phyloP scores from a whole-genome alignment of 2,329 filamentous ascomycete species.

The Hypoxylon sp. region DNA sequence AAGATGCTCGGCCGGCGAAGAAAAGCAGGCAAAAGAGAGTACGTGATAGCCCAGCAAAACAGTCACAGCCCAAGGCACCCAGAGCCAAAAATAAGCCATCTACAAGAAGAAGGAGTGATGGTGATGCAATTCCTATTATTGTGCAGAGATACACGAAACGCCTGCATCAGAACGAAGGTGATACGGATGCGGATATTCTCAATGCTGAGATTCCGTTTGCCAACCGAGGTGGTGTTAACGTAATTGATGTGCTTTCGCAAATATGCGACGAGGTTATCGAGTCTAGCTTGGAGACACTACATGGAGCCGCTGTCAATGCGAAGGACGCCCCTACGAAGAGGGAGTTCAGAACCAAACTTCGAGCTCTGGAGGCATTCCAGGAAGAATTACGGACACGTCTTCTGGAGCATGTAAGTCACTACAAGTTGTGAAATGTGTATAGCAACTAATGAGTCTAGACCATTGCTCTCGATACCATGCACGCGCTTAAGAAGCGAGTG shows the following conservation, averaged over 20 bases:
- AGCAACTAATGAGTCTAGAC: conserved; percentile 55
- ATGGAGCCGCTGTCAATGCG: conserved; percentile 58
- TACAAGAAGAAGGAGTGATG: conserved; percentile 45
- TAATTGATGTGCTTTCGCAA: conserved; percentile 71
- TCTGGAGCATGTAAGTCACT: conserved; percentile 68
- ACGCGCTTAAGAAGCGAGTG: conserved; percentile 69
- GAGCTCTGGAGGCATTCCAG: conserved; percentile 69
- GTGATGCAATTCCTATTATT: conserved; percentile 64
- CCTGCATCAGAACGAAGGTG: conserved; percentile 56
- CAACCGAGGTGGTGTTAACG: conserved; percentile 68
- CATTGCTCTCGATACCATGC: conserved; percentile 70
- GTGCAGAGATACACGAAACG: conserved; percentile 71
- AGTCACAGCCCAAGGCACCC: conserved; percentile 54
- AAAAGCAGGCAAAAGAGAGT: conserved; percentile 52
- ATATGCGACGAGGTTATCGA: conserved; percentile 71
- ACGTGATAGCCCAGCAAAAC: conserved; percentile 58
- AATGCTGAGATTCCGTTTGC: conserved; percentile 66
- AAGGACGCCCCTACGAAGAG: conserved; percentile 62
- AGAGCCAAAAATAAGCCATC: conserved; percentile 44
- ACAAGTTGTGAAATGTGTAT: not conserved
- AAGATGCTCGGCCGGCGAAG: conserved; percentile 52
- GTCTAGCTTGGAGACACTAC: conserved; percentile 62
- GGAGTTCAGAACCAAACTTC: conserved; percentile 67
- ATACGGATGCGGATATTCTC: conserved; percentile 58
- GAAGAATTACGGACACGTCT: conserved; percentile 68